Evolutionary conservation across 768 basidiomycete species (phyloP), one percentile per base, ranked within the genome.

Genomic region (Leccinum variicolor): DNA sequence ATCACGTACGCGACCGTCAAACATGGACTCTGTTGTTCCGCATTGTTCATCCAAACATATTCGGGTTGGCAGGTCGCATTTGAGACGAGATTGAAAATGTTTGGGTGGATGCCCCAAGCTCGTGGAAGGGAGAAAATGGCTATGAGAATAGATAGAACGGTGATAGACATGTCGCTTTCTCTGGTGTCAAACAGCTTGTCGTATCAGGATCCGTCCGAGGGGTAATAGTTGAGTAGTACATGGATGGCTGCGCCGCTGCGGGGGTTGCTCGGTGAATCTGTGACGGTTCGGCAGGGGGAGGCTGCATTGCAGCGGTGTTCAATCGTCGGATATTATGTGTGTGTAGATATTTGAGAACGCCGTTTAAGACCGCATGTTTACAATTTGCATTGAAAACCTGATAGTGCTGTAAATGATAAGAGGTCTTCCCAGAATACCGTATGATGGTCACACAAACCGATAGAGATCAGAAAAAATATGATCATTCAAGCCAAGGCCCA

Each of bases 1-100:
- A 73, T 67, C 50, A 73, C 70, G 43, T 68, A 73, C 2, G 70
- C 69, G 8, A 68, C 72, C 4, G 53, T 43, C 28, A 72, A 55
- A 56, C 72, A 73, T 3, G 72, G 62, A 25, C 23, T 51, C 15
- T 43, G 1, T 31, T 45, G 34, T 21, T 66, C 60, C 1, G 43
- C 49, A 17, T 61, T 66, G 41, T 69, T 36, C 70, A 71, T 71
- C 70, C 70, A 71, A 11, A 34, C 29, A 56, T 69, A 67, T 2
- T 52, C 55, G 11, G 52, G 0, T 23, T 39, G 51, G 51, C 70
- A 71, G 0, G 51, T 53, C 17, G 62, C 70, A 54, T 49, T 48
- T 0, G 71, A 59, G 13, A 28, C 11, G 10, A 61, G 36, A 17
- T 5, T 3, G 3, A 67, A 63, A 9, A 57, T 14, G 17, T 59